Conservation (phyloP, 1,284 basidiomycete species). For the Pisolithus thermaeus region DNA sequence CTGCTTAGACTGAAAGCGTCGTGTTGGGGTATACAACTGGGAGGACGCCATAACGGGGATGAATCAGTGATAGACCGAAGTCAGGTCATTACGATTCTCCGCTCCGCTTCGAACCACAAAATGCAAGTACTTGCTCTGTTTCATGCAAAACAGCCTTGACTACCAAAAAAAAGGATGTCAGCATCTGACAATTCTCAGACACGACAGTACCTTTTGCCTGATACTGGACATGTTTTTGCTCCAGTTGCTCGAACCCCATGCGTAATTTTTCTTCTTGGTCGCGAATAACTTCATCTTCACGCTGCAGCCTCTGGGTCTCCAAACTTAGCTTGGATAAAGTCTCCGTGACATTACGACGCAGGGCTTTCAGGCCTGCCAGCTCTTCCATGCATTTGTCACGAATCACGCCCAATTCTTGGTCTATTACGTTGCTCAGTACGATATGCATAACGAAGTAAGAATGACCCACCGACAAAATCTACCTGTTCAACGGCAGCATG, state of each 20-base stretch:
- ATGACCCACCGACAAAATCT: slow-evolving; percentile 47
- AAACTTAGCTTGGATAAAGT: slow-evolving; percentile 47
- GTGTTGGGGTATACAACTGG: too few species aligned
- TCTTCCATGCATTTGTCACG: slow-evolving; percentile 54
- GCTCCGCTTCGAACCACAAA: slow-evolving; percentile 42
- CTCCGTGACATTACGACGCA: slow-evolving; percentile 50
- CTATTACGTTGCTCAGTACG: slow-evolving; percentile 24
- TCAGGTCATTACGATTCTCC: slow-evolving; percentile 3
- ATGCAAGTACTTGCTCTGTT: slow-evolving; percentile 43
- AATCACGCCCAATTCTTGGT: slow-evolving; percentile 51
- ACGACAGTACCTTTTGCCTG: slow-evolving; percentile 41
- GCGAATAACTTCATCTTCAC: slow-evolving; percentile 48
- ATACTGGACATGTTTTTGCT: slow-evolving; percentile 51
- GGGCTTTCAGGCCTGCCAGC: slow-evolving; percentile 47
- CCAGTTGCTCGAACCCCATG: slow-evolving; percentile 47
- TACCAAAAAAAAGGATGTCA: slow-evolving; percentile 25
- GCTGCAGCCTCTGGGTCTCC: slow-evolving; percentile 53
- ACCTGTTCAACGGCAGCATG: slow-evolving; percentile 47
- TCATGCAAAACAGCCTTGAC: slow-evolving; percentile 56
- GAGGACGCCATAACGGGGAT: too few species aligned
- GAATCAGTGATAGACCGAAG: too few species aligned
- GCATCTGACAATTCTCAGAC: not conserved
- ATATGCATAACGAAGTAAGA: not conserved
- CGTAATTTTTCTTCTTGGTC: slow-evolving; percentile 49
- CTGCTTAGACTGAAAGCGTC: not conserved